These are phyloP conservation scores for Boletus eberwhitei DNA, from an alignment of 768 basidiomycete genomes.

Conservation along the genomic window DNA sequence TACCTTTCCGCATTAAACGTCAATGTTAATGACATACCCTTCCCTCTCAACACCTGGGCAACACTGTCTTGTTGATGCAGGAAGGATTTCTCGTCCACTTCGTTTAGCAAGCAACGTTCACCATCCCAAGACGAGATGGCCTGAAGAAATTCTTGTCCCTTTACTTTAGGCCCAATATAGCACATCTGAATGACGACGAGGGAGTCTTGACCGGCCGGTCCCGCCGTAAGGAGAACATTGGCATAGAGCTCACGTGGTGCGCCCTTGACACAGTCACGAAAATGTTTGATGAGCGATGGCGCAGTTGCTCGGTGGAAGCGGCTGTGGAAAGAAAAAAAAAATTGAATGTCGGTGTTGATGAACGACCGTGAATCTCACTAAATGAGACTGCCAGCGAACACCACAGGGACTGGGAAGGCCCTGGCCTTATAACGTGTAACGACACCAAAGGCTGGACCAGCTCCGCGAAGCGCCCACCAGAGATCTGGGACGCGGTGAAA, in stretches of 20 bases:
- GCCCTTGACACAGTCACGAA: conserved; percentile 89
- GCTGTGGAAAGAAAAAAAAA: conserved; percentile 37
- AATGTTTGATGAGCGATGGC: conserved; percentile 84
- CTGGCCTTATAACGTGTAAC: conserved; percentile 87
- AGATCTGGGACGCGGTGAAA: conserved; percentile 49
- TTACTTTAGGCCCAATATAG: conserved; percentile 72
- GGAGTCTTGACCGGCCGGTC: conserved; percentile 78
- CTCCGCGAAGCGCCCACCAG: conserved; percentile 86
- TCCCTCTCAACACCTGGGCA: conserved; percentile 83
- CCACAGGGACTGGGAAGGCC: conserved; percentile 85
- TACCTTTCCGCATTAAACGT: not conserved
- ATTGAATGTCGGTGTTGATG: conserved; percentile 1
- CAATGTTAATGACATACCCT: conserved; percentile 44
- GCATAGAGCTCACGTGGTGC: conserved; percentile 87
- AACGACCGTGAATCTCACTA: conserved; percentile 54
- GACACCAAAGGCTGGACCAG: conserved; percentile 79
- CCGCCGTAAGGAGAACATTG: conserved; percentile 87
- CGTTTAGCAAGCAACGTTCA: conserved; percentile 80
- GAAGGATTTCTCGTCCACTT: conserved; percentile 88
- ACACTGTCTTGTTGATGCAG: conserved; percentile 89
- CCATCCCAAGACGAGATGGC: conserved; percentile 90
- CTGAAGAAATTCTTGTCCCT: conserved; percentile 73
- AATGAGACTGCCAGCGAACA: conserved; percentile 89
- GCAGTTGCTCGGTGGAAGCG: conserved; percentile 87
- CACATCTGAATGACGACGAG: conserved; percentile 92